phyloP scores from a whole-genome alignment of 345 rosid genomes.

The Eucalyptus marginata region DNA sequence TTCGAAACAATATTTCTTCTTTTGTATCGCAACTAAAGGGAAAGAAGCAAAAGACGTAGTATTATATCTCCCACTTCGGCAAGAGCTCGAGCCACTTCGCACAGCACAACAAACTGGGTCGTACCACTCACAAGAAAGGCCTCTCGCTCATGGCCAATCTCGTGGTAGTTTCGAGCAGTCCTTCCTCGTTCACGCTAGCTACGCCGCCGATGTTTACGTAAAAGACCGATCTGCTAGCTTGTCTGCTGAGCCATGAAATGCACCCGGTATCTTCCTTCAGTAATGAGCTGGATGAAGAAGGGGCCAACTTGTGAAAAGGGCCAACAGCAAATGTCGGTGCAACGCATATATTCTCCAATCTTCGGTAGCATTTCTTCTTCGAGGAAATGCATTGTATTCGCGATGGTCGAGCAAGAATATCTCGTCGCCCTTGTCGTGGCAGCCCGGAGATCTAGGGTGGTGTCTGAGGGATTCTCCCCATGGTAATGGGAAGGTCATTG shows the following conservation, averaged over 20 bases:
- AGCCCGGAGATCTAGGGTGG: neutral
- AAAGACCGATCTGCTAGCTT: conserved; percentile 1
- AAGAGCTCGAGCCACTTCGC: neutral
- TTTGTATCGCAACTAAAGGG: too few relatives aligned
- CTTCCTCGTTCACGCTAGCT: neutral
- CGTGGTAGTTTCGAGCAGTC: neutral
- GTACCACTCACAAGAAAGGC: too few relatives aligned
- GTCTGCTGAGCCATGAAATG: conserved; percentile 10
- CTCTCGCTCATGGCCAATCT: too few relatives aligned
- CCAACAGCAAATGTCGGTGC: conserved; percentile 1
- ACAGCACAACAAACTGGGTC: neutral
- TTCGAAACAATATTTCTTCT: too few relatives aligned
- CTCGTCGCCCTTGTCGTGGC: neutral
- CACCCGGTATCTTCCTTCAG: conserved; percentile 1
- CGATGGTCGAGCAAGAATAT: neutral
- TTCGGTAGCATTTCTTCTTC: neutral
- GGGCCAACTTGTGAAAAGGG: conserved; percentile 9
- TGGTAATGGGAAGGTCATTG: neutral
- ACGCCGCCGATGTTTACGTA: conserved; percentile 12
- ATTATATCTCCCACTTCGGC: neutral
- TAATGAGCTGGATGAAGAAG: neutral
- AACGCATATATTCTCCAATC: neutral
- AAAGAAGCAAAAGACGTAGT: too few relatives aligned
- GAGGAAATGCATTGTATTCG: conserved; percentile 2
- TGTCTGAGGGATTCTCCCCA: neutral